Evolutionary conservation across 768 basidiomycete genomes (phyloP).

Genomic region (Podaxis sp.): DNA sequence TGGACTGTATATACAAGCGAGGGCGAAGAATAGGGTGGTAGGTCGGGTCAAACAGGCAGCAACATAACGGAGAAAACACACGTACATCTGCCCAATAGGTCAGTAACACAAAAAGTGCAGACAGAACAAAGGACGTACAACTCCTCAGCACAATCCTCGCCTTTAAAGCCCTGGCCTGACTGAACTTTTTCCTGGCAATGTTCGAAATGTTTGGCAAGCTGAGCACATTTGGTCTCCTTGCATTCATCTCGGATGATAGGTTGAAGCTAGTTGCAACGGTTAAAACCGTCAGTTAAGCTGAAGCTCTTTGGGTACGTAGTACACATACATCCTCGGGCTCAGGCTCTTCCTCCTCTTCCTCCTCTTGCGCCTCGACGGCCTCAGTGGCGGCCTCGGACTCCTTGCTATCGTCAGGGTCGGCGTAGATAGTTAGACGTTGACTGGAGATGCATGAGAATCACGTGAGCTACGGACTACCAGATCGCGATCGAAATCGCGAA

Average conservation of each 20-base stretch:
- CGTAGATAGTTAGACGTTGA: slow-evolving; percentile 34
- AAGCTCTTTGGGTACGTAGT: neutral
- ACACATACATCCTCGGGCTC: slow-evolving; percentile 82
- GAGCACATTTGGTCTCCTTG: slow-evolving; percentile 63
- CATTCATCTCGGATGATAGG: slow-evolving; percentile 78
- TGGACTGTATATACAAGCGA: slow-evolving; percentile 45
- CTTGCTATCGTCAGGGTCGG: slow-evolving; percentile 45
- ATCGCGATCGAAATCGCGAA: no score
- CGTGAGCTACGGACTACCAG: neutral
- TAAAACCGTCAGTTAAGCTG: slow-evolving; percentile 3
- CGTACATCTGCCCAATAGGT: slow-evolving; percentile 30
- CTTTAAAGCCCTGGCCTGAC: slow-evolving; percentile 79
- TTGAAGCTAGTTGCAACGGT: slow-evolving; percentile 43
- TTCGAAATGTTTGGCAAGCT: slow-evolving; percentile 77
- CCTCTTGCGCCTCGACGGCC: slow-evolving; percentile 34
- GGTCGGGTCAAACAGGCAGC: neutral
- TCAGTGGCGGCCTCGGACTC: slow-evolving; percentile 59
- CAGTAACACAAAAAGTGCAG: slow-evolving; percentile 8
- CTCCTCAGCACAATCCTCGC: slow-evolving; percentile 93
- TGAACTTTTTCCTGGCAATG: slow-evolving; percentile 89
- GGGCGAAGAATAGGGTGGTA: neutral
- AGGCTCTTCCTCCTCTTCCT: slow-evolving; percentile 51
- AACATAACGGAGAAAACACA: slow-evolving; percentile 11
- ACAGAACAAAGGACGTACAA: slow-evolving; percentile 52
- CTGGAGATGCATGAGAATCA: neutral